Percentiles rank a stretch among this genome's conserved stretches.
Conservation (phyloP, 495 filamentous ascomycete genomes). For the Penicillium maclennaniae region DNA sequence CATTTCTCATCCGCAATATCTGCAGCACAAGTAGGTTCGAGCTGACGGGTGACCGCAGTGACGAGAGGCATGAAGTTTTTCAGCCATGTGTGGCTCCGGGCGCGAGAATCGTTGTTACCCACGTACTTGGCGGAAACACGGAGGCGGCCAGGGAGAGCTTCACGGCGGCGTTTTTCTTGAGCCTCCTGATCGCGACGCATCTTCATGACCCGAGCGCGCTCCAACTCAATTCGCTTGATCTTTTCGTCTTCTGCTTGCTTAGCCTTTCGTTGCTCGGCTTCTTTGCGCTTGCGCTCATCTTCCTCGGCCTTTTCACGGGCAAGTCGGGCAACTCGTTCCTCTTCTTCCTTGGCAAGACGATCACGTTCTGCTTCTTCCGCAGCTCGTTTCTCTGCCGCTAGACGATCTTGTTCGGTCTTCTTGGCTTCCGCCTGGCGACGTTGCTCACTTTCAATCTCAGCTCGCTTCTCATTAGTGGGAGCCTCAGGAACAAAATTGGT, state of each 20-base stretch:
- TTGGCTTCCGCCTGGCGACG: slow-evolving; percentile 34
- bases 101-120: slow-evolving; percentile 43
- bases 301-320: slow-evolving; percentile 49
- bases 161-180: slow-evolving; percentile 53
- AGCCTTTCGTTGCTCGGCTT: slow-evolving; percentile 48
- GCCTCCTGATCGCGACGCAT: slow-evolving; percentile 51
- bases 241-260: slow-evolving; percentile 55
- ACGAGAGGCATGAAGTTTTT: slow-evolving; percentile 51
- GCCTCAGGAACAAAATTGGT: slow-evolving; percentile 28
- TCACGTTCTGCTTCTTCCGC: slow-evolving; percentile 47
- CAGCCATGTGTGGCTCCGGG: slow-evolving; percentile 42
- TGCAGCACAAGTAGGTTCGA: slow-evolving; percentile 39
- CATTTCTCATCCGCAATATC: slow-evolving; percentile 59
- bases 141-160: slow-evolving; percentile 52
- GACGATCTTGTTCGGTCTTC: slow-evolving; percentile 24
- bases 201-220: slow-evolving; percentile 49
- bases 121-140: slow-evolving; percentile 47
- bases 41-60: slow-evolving; percentile 45
- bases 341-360: slow-evolving; percentile 41
- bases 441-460: slow-evolving; percentile 40
- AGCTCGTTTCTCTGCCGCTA: slow-evolving; percentile 37
- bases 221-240: slow-evolving; percentile 51
- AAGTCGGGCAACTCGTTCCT: slow-evolving; percentile 40
- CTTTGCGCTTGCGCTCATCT: slow-evolving; percentile 50
- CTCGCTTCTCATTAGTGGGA: slow-evolving; percentile 25